Evolutionary conservation across 208 protist genomes (phyloP), one percentile per base, ranked within the genome.

Genomic region (Jaenimonas drosophilae): DNA sequence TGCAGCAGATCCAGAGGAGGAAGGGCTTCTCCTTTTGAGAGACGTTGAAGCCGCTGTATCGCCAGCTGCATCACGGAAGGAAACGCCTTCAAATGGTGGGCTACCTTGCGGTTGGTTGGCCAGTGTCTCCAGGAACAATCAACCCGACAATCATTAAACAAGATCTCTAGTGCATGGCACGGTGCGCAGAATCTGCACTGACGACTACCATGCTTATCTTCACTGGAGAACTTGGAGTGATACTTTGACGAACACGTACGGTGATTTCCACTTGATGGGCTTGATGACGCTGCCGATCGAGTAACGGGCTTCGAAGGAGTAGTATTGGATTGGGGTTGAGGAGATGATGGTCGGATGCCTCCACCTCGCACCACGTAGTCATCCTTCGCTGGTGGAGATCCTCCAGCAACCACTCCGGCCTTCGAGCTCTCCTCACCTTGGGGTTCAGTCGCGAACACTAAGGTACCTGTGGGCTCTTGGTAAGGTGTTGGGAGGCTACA

Each of bases 141-240:
- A 2, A 28, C 23, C 29, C 11, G 72, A 19, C 54, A 69, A 21
- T 60, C 67, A 21, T 75, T 66, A 52, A 89, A 89, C 36, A 89
- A 25, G 11, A 67, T 54, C 37, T 89, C 79, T 60, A 89, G 68
- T 46, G 84, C 43, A 53, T 89, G 79, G 32, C 79, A 89, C 20
- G 64, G 57, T 2, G 67, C 57, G 39, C 79, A 89, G 51, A 78
- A 85, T 0, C 26, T 57, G 53, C 79, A 89, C 40, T 58, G 51
- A 2, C 38, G 27, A 29, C 70, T 77, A 2, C 73, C 77, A 47
- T 73, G 69, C 27, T 60, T 70, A 20, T 55, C 25, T 1, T 54
- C 21, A 5, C 49, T 57, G 20, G 63, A 64, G 57, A 79, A 89
- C 21, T 49, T 44, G 2, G 29, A 20, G 59, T 89, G 79, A 40